Evolutionary conservation across 306 rosid genomes (phyloP).

Genomic region (Casuarina equisetifolia): DNA sequence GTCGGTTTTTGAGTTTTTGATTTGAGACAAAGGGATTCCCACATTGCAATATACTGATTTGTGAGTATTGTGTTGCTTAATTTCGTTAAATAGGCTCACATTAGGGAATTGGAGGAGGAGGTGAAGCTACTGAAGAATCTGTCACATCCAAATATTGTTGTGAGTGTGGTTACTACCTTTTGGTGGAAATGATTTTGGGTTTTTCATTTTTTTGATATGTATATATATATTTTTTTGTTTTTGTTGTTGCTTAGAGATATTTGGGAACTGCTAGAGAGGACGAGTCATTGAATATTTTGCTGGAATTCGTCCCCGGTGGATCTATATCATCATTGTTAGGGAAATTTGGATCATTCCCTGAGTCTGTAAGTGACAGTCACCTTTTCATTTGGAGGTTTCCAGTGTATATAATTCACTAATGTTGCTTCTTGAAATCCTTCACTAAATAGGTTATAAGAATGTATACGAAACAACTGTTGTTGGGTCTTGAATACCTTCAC

Average conservation of each 20-base stretch:
- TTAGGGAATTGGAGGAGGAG: conserved; percentile 89
- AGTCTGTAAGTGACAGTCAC: conserved; percentile 65
- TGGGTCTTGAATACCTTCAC: conserved; percentile 93
- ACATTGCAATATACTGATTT: conserved; percentile 24
- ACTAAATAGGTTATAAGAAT: conserved; percentile 68
- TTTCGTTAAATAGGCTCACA: conserved; percentile 61
- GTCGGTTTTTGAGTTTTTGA: not conserved
- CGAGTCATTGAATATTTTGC: conserved; percentile 77
- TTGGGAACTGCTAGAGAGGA: conserved; percentile 91
- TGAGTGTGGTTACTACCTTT: conserved; percentile 37
- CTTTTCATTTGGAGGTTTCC: not conserved
- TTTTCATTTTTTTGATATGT: not conserved
- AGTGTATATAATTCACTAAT: conserved; percentile 8
- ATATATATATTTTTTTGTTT: not conserved
- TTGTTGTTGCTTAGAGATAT: conserved; percentile 53
- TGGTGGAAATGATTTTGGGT: conserved; percentile 9
- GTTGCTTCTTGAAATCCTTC: conserved; percentile 11
- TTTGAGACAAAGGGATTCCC: not conserved
- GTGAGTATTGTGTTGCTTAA: conserved; percentile 7
- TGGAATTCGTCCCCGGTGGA: conserved; percentile 96
- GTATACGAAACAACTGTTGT: conserved; percentile 78
- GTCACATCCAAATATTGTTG: conserved; percentile 88
- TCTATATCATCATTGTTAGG: conserved; percentile 88
- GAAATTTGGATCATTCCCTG: conserved; percentile 89
- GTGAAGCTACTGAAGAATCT: conserved; percentile 88